A percentile compares a stretch with the other conserved stretches of the same genome.
These are phyloP conservation scores for Debaryomyces udenii DNA, from an alignment of 1,139 yeast genomes.

Conservation along the genomic window DNA sequence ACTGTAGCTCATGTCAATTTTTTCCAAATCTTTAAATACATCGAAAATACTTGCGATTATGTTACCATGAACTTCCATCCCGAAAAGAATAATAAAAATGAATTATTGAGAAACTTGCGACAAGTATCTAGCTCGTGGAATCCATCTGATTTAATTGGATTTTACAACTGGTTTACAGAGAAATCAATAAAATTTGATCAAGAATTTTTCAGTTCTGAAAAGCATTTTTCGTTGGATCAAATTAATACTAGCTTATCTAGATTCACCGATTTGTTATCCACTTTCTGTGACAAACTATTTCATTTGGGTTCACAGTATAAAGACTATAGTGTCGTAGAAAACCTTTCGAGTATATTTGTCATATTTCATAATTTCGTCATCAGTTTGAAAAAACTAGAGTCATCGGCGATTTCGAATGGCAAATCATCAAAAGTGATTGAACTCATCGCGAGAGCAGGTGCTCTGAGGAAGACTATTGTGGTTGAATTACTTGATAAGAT, in stretches of 20 bases:
- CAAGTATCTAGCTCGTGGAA: slow-evolving; percentile 31
- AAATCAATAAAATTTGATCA: slow-evolving; percentile 19
- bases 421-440: slow-evolving; percentile 7
- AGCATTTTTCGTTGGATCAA: slow-evolving; percentile 11
- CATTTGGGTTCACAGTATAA: slow-evolving; percentile 1
- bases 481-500: slow-evolving; percentile 3
- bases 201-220: slow-evolving; percentile 12
- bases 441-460: slow-evolving; percentile 1
- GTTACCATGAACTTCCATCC: slow-evolving; percentile 27
- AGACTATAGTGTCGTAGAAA: neutral
- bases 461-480: neutral
- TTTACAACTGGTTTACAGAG: slow-evolving; percentile 32
- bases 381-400: slow-evolving; percentile 25
- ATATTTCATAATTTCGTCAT: slow-evolving; percentile 27
- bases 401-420: slow-evolving; percentile 10
- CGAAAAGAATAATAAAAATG: slow-evolving; percentile 19
- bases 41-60: slow-evolving; percentile 40
- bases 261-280: slow-evolving; percentile 13
- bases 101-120: slow-evolving; percentile 23
- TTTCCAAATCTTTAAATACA: slow-evolving; percentile 31
- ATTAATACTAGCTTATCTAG: slow-evolving; percentile 6
- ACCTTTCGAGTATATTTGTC: slow-evolving; percentile 16
- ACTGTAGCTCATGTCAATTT: slow-evolving; percentile 24
- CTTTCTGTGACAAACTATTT: slow-evolving; percentile 13
- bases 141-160: slow-evolving; percentile 31